phyloP scores from a whole-genome alignment of 108 stramenopile genomes.

The Discostella stelligeroides region DNA sequence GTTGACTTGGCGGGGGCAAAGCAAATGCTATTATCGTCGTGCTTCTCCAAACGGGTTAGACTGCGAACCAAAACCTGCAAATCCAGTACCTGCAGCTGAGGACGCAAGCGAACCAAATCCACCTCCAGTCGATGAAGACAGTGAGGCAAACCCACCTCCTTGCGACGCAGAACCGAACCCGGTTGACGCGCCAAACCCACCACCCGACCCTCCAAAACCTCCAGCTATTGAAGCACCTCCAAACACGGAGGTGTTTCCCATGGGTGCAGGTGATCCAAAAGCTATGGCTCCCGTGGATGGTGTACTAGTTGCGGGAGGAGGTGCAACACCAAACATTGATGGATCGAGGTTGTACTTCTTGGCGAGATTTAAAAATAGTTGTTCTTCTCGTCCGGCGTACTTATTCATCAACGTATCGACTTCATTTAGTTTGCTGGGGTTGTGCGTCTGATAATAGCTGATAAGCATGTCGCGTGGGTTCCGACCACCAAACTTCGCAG shows the following conservation, averaged over 20 bases:
- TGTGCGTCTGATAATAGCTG: conserved; percentile 77
- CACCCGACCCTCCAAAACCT: conserved; percentile 59
- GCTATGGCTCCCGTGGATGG: conserved; percentile 16
- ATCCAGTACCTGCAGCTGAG: too few relatives aligned
- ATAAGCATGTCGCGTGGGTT: conserved; percentile 69
- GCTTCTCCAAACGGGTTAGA: conserved; percentile 8
- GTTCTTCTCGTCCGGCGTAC: conserved; percentile 80
- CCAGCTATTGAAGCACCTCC: conserved; percentile 52
- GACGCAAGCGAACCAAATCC: too few relatives aligned
- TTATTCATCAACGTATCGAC: conserved; percentile 82
- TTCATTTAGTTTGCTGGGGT: conserved; percentile 74
- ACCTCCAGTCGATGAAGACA: conserved; percentile 37
- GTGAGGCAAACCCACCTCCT: conserved; percentile 36
- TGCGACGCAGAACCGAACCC: conserved; percentile 41
- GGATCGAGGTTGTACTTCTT: conserved; percentile 87
- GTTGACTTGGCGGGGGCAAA: too few relatives aligned
- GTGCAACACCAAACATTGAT: conserved; percentile 65
- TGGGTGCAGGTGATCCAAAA: conserved; percentile 35
- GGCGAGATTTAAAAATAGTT: conserved; percentile 80
- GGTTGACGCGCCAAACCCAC: conserved; percentile 17
- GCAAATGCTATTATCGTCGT: conserved; percentile 4
- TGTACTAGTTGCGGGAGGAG: conserved; percentile 29
- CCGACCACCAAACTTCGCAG: conserved; percentile 51
- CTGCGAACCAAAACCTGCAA: conserved; percentile 37
- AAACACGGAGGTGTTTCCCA: conserved; percentile 36